phyloP scores from a whole-genome alignment of 2,329 filamentous ascomycete species.

The Coleophoma cylindrospora region DNA sequence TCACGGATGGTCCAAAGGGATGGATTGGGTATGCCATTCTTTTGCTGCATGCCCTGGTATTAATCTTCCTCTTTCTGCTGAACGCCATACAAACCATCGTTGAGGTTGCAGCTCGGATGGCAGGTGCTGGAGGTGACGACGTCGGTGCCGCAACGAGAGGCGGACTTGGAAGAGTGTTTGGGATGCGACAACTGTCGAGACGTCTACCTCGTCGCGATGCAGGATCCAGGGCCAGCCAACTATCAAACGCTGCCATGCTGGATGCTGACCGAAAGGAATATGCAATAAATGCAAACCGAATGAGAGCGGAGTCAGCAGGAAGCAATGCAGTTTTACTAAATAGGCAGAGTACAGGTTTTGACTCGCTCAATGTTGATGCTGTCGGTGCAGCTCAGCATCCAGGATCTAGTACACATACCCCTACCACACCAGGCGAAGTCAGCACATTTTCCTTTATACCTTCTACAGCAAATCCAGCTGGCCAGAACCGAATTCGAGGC shows the following conservation, averaged over 20 bases:
- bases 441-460: slow-evolving; percentile 69
- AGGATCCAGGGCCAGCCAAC: slow-evolving; percentile 71
- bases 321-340: slow-evolving; percentile 57
- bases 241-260: slow-evolving; percentile 79
- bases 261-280: slow-evolving; percentile 62
- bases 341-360: slow-evolving; percentile 47
- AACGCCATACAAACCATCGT: slow-evolving; percentile 87
- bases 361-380: slow-evolving; percentile 41
- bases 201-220: slow-evolving; percentile 60
- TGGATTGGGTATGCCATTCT: slow-evolving; percentile 96
- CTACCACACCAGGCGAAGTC: slow-evolving; percentile 68
- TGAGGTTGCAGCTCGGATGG: slow-evolving; percentile 77
- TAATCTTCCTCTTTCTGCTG: slow-evolving; percentile 89
- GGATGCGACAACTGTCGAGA: slow-evolving; percentile 80
- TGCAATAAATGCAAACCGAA: slow-evolving; percentile 40
- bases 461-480: slow-evolving; percentile 30
- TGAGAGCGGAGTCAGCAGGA: slow-evolving; percentile 57
- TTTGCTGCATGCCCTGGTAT: slow-evolving; percentile 74
- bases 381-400: slow-evolving; percentile 38
- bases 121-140: slow-evolving; percentile 77
- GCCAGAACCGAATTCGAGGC: slow-evolving; percentile 19
- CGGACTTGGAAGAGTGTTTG: slow-evolving; percentile 84
- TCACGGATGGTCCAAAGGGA: slow-evolving; percentile 74
- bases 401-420: slow-evolving; percentile 60
- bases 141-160: slow-evolving; percentile 64